Evolutionary conservation across 1,284 basidiomycete genomes (phyloP).

Genomic region (Moesziomyces globuligerus): DNA sequence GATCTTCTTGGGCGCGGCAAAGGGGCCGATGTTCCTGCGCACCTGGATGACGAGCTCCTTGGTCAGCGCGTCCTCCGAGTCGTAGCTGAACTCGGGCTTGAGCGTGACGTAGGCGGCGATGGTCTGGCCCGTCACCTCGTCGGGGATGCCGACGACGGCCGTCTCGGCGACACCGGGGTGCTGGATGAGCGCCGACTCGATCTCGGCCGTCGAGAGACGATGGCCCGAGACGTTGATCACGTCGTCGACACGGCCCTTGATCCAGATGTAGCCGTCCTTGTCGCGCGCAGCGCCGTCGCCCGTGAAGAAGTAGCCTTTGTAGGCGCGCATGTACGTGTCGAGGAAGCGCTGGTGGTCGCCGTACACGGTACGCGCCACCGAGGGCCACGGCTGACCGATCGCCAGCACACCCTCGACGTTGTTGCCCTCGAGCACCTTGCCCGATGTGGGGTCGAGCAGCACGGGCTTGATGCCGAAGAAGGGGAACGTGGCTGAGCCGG

Average conservation of each 20-base stretch:
- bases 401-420: constrained; percentile 91
- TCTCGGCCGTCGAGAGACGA: constrained; percentile 95
- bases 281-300: constrained; percentile 96
- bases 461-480: constrained; percentile 95
- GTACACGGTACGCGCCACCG: constrained; percentile 92
- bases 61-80: constrained; percentile 76
- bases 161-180: constrained; percentile 96
- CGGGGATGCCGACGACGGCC: constrained; percentile 70
- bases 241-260: constrained; percentile 96
- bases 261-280: constrained; percentile 87
- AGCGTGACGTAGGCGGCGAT: constrained; percentile 70
- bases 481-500: constrained; percentile 93
- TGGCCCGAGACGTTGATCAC: constrained; percentile 80
- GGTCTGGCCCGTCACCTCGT: constrained; percentile 66
- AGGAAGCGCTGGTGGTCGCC: constrained; percentile 90
- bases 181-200: constrained; percentile 92
- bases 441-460: constrained; percentile 84
- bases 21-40: constrained; percentile 72
- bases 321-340: constrained; percentile 88
- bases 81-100: constrained; percentile 79
- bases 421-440: constrained; percentile 80
- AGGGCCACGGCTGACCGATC: constrained; percentile 90
- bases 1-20: constrained; percentile 89
- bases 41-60: constrained; percentile 96
- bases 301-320: constrained; percentile 83